Conservation (phyloP, 2,329 filamentous ascomycete species). For the Botryosphaeria agaves region DNA sequence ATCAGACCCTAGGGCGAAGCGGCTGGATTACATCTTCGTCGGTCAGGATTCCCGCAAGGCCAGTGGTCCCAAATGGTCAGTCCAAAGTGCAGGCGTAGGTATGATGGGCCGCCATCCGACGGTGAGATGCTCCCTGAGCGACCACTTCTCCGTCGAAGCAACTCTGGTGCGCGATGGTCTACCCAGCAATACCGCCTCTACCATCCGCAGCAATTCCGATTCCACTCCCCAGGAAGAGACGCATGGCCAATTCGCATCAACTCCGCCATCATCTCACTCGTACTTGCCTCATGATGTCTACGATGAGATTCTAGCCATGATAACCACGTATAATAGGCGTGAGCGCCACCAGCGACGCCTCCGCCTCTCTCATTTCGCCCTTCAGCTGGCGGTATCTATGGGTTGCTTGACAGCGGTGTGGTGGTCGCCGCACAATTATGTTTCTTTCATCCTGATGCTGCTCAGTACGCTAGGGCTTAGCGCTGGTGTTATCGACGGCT, state of each 20-base stretch:
- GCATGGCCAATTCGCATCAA: conserved; percentile 5
- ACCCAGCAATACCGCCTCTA: no score
- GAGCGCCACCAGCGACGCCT: conserved; percentile 55
- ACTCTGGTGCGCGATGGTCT: conserved; percentile 46
- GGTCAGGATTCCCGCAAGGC: conserved; percentile 20
- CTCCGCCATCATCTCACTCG: conserved; percentile 7
- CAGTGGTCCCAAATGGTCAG: conserved; percentile 48
- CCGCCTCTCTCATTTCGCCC: conserved; percentile 57
- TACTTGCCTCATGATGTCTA: conserved; percentile 35
- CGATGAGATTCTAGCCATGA: conserved; percentile 56
- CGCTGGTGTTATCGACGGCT: conserved; percentile 63
- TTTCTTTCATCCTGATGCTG: conserved; percentile 65
- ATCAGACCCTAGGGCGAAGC: conserved; percentile 58
- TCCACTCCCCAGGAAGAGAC: no score
- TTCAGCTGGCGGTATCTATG: conserved; percentile 47
- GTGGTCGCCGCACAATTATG: conserved; percentile 64
- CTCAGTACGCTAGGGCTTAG: conserved; percentile 61
- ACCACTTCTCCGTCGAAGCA: conserved; percentile 84
- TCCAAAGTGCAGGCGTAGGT: conserved; percentile 54
- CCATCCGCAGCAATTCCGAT: neutral
- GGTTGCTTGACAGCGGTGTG: conserved; percentile 68
- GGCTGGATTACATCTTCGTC: conserved; percentile 90
- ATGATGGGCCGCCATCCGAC: conserved; percentile 70
- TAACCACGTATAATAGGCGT: conserved; percentile 48
- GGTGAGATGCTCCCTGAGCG: conserved; percentile 72